A percentile compares a stretch with the other conserved stretches of the same genome.
These are phyloP conservation scores for Rhizophagus prolifer DNA, from an alignment of 192 early-diverging fungal species.

Conservation along the genomic window DNA sequence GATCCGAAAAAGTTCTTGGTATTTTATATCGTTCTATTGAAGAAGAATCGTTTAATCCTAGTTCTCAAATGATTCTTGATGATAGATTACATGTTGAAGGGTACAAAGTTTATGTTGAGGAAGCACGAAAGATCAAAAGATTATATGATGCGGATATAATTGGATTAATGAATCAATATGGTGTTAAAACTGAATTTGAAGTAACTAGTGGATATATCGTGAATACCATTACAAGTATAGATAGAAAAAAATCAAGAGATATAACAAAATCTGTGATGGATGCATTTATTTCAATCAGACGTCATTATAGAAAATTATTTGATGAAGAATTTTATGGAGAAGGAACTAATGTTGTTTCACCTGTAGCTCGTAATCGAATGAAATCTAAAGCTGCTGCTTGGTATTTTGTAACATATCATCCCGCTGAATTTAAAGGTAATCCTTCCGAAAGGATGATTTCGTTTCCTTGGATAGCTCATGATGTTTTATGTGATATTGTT, in stretches of 20 bases:
- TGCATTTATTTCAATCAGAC: constrained; percentile 35
- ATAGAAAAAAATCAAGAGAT: constrained; percentile 53
- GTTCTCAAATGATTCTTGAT: constrained; percentile 43
- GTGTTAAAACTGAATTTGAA: constrained; percentile 46
- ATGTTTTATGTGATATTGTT: constrained; percentile 44
- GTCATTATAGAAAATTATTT: constrained; percentile 47
- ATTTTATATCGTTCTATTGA: constrained; percentile 54
- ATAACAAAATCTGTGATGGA: constrained; percentile 47
- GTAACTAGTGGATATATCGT: constrained; percentile 41
- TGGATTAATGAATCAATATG: constrained; percentile 67
- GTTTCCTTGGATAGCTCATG: constrained; percentile 53
- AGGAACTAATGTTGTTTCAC: constrained; percentile 31
- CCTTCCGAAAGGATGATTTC: constrained; percentile 35
- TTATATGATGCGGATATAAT: constrained; percentile 57
- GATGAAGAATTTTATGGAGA: constrained; percentile 42
- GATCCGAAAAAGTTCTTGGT: constrained; percentile 53
- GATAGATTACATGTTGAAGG: constrained; percentile 44
- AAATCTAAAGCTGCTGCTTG: constrained; percentile 62
- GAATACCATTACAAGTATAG: constrained; percentile 34
- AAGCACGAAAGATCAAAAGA: constrained; percentile 42
- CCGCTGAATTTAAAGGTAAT: constrained; percentile 33
- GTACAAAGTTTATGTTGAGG: constrained; percentile 51
- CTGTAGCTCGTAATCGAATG: constrained; percentile 18
- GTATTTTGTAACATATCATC: constrained; percentile 73
- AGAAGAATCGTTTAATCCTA: constrained; percentile 42